Evolutionary conservation across 148 eudicot species (phyloP).

Genomic region (Silene conica): DNA sequence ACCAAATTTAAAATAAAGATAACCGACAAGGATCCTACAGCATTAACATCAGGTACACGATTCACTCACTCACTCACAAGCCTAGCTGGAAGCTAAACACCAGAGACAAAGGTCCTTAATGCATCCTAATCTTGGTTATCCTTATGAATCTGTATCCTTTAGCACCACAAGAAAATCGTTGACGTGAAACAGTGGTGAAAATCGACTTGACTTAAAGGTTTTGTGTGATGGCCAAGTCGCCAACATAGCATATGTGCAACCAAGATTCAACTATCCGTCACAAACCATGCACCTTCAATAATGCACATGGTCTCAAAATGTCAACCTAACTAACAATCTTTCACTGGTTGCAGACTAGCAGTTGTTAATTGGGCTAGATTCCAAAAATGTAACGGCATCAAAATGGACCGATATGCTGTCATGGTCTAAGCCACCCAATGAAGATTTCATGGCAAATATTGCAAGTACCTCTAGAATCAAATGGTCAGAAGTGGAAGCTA

Average conservation of each 20-base stretch:
- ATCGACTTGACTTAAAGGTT: neutral
- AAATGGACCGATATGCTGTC: neutral
- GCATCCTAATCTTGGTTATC: neutral
- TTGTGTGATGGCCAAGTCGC: neutral
- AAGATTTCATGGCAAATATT: neutral
- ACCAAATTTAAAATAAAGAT: neutral
- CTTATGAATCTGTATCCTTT: neutral
- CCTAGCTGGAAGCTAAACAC: neutral
- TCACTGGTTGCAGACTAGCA: neutral
- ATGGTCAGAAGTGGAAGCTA: neutral
- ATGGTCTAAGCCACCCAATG: neutral
- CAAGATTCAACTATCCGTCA: neutral
- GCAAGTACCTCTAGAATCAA: neutral
- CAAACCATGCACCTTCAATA: neutral
- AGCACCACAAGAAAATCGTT: neutral
- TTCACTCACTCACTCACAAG: too few relatives aligned
- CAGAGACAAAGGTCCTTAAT: neutral
- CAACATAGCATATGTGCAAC: neutral
- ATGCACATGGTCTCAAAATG: slow-evolving; percentile 1
- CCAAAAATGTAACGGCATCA: neutral
- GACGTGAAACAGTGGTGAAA: too few relatives aligned
- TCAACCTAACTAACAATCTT: neutral
- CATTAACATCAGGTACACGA: neutral
- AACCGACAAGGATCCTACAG: neutral
- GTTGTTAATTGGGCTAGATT: neutral